Conservation (phyloP, 345 rosid species). For the Ceriops zippeliana region DNA sequence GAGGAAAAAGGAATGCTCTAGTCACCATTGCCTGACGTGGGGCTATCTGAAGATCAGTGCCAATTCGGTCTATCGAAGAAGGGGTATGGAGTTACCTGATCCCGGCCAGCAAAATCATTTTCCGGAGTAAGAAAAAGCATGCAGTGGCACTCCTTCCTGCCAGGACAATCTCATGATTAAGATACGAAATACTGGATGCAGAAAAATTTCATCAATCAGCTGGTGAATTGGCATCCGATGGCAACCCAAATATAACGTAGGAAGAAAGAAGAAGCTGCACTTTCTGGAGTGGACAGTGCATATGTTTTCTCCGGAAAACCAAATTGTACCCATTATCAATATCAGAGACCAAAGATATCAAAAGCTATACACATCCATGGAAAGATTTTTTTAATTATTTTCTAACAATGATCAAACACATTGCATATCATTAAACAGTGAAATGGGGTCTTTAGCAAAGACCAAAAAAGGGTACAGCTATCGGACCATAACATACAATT, state of each 20-base stretch:
- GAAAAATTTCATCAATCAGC: not conserved
- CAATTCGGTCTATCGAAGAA: not conserved
- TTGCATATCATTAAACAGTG: no score
- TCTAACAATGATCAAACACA: no score
- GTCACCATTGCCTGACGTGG: not conserved
- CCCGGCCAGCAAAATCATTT: constrained; percentile 89
- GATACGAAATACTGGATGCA: not conserved
- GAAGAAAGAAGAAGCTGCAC: not conserved
- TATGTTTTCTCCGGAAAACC: not conserved
- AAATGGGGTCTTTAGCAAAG: no score
- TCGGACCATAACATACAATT: no score
- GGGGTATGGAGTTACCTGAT: constrained; percentile 53
- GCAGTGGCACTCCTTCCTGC: constrained; percentile 99
- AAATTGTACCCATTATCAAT: not conserved
- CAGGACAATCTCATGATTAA: constrained; percentile 9
- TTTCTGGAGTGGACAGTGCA: not conserved
- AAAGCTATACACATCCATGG: no score
- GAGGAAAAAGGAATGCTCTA: no score
- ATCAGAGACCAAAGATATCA: not conserved
- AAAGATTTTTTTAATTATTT: no score
- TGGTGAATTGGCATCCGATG: not conserved
- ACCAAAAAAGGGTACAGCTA: no score
- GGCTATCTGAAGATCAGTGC: not conserved
- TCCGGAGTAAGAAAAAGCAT: constrained; percentile 98
- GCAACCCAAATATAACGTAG: not conserved